phyloP scores from a whole-genome alignment of 306 rosid species.

The Pterocarpus santalinus region DNA sequence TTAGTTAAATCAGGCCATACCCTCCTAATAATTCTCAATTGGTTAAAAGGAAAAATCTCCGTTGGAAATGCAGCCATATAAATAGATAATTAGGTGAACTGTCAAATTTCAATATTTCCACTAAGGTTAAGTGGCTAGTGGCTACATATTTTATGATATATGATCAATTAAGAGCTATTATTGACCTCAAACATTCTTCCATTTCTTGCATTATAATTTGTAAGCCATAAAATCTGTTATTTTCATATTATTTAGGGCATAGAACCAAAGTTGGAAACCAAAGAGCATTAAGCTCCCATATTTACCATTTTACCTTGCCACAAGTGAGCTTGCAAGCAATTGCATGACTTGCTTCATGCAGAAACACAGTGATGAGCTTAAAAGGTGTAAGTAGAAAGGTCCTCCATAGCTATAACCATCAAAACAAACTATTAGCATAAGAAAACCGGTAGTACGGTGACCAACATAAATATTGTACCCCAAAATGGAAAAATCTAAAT shows the following conservation, averaged over 20 bases:
- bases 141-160: conserved; percentile 28
- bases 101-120: conserved; percentile 1
- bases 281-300: conserved; percentile 34
- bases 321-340: conserved; percentile 95
- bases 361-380: conserved; percentile 96
- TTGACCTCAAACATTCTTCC: conserved; percentile 17
- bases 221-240: conserved; percentile 10
- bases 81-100: conserved; percentile 16
- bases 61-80: conserved; percentile 21
- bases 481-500: background rate
- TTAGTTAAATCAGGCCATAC: background rate
- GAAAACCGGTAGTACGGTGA: conserved; percentile 35
- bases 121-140: conserved; percentile 8
- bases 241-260: conserved; percentile 18
- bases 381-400: conserved; percentile 86
- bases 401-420: conserved; percentile 83
- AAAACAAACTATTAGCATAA: conserved; percentile 51
- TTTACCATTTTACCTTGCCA: conserved; percentile 69
- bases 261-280: conserved; percentile 21
- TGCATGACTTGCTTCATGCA: conserved; percentile 96
- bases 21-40: conserved; percentile 3
- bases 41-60: background rate
- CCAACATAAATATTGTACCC: conserved; percentile 23
- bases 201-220: conserved; percentile 20
- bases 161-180: conserved; percentile 8